Percentiles rank a stretch among this genome's conserved stretches.
These are phyloP conservation scores for Castanea crenata DNA, from an alignment of 306 rosid species.

Conservation along the genomic window DNA sequence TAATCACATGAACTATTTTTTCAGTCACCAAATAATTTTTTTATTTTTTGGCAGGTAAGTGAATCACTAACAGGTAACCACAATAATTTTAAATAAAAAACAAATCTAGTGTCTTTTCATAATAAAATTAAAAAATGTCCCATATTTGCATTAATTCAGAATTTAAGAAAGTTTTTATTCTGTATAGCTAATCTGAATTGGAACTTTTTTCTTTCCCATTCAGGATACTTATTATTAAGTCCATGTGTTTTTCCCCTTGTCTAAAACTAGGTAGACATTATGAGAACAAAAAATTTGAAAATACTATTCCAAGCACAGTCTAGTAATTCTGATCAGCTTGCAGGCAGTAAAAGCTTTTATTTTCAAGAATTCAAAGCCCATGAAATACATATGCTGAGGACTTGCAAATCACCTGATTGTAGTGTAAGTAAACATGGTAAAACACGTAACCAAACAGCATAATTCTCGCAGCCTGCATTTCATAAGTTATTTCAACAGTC, in stretches of 20 bases:
- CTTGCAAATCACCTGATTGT: constrained; percentile 66
- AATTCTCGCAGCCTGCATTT: constrained; percentile 86
- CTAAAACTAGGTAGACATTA: neutral
- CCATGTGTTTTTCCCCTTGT: neutral
- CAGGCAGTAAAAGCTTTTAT: neutral
- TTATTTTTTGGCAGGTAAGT: no score
- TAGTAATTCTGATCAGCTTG: neutral
- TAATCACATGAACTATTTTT: no score
- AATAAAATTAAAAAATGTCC: neutral
- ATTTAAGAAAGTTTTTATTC: neutral
- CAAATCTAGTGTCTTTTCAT: neutral
- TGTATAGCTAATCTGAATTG: neutral
- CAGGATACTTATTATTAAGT: neutral
- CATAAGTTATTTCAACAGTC: constrained; percentile 23
- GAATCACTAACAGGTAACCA: no score
- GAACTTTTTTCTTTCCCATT: neutral
- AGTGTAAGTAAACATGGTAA: constrained; percentile 86
- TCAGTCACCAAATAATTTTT: no score
- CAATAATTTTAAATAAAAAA: neutral
- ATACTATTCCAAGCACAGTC: neutral
- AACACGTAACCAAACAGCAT: constrained; percentile 74
- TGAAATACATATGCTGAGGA: constrained; percentile 9
- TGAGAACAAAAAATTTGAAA: neutral
- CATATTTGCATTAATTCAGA: neutral
- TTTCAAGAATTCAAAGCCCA: neutral